A percentile compares a stretch with the other conserved stretches of the same genome.
Conservation (phyloP, 768 basidiomycete genomes). For the Mycena venus region DNA sequence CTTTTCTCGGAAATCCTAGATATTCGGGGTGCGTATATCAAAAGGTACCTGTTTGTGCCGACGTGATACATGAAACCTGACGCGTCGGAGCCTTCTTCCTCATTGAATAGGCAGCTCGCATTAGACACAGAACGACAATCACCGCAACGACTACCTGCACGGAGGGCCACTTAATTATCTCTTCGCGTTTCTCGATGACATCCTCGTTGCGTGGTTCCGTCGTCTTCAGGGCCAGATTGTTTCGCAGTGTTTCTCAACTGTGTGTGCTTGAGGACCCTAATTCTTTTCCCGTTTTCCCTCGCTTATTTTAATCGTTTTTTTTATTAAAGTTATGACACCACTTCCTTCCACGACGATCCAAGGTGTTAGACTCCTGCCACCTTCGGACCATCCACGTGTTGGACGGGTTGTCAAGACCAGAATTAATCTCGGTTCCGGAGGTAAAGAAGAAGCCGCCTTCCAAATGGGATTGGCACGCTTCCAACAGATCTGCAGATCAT, state of each 20-base stretch:
- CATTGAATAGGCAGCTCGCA: slow-evolving; percentile 16
- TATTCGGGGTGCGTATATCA: neutral
- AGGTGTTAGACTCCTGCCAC: slow-evolving; percentile 1
- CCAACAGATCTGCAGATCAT: slow-evolving; percentile 24
- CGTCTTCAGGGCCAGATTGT: slow-evolving; percentile 2
- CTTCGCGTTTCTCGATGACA: slow-evolving; percentile 26
- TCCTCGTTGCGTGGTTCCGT: slow-evolving; percentile 2
- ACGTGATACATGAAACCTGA: slow-evolving; percentile 13
- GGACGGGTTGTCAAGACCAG: neutral
- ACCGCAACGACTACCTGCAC: slow-evolving; percentile 24
- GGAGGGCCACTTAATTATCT: slow-evolving; percentile 21
- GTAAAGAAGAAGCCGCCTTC: neutral
- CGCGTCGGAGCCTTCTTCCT: slow-evolving; percentile 11
- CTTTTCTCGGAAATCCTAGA: neutral
- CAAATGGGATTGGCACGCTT: slow-evolving; percentile 24
- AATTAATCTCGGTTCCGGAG: slow-evolving; percentile 30
- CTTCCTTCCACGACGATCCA: slow-evolving; percentile 14
- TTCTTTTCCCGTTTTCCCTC: slow-evolving; percentile 10
- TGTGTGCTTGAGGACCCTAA: neutral
- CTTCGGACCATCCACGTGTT: neutral
- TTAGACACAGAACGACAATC: slow-evolving; percentile 16
- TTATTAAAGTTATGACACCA: slow-evolving; percentile 25
- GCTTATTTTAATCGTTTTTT: slow-evolving; percentile 8
- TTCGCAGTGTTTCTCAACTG: neutral
- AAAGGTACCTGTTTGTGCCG: slow-evolving; percentile 23